A percentile compares a stretch with the other conserved stretches of the same genome.
These are phyloP conservation scores for Penicillium cataractarum DNA, from an alignment of 495 filamentous ascomycete genomes.

Conservation along the genomic window DNA sequence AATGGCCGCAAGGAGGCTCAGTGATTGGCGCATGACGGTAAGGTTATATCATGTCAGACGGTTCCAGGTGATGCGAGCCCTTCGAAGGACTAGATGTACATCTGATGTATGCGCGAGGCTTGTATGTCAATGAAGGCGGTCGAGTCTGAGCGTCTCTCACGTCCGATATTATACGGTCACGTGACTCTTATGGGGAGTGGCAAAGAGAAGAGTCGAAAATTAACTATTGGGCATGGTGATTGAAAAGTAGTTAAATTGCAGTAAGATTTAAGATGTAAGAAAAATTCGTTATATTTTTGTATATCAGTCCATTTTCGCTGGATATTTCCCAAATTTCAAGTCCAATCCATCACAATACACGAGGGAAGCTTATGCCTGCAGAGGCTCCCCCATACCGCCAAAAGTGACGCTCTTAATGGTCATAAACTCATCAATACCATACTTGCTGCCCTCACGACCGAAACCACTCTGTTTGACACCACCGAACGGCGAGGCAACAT, in stretches of 20 bases:
- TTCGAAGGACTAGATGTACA: background rate
- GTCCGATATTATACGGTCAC: background rate
- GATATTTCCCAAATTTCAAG: background rate
- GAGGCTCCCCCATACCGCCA: conserved; percentile 70
- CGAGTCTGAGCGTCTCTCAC: background rate
- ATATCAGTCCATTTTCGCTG: background rate
- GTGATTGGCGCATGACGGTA: conserved; percentile 34
- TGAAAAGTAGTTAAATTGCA: no score
- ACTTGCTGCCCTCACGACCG: conserved; percentile 87
- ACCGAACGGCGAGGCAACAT: conserved; percentile 83
- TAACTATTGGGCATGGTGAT: no score
- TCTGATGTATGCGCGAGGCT: background rate
- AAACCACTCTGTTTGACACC: conserved; percentile 95
- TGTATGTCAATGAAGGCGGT: conserved; percentile 8
- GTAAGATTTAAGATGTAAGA: no score
- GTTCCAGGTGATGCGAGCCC: background rate
- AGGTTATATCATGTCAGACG: conserved; percentile 15
- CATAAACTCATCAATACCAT: conserved; percentile 89
- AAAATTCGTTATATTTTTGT: background rate
- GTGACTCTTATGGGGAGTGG: background rate
- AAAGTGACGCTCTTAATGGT: conserved; percentile 85
- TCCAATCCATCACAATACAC: background rate
- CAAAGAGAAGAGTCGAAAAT: background rate
- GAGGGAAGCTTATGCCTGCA: conserved; percentile 37
- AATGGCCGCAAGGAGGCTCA: conserved; percentile 35